phyloP scores from a whole-genome alignment of 768 basidiomycete genomes.

The Omphalotus guepiniiformis region DNA sequence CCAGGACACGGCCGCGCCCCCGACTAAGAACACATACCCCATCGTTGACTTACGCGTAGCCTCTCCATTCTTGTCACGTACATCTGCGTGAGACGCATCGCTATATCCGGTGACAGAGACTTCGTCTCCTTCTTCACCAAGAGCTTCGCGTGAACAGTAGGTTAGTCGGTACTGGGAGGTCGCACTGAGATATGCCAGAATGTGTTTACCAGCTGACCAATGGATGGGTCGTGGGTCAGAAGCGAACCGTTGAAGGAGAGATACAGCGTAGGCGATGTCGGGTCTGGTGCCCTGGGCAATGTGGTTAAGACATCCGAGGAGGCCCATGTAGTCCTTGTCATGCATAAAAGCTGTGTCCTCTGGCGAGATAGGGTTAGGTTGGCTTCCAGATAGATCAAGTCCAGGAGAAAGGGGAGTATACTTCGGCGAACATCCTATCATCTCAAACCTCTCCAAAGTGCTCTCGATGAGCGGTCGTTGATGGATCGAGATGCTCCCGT shows the following conservation, averaged over 20 bases:
- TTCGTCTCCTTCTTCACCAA: neutral
- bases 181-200: neutral
- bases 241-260: neutral
- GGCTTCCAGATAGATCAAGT: neutral
- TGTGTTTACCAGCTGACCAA: neutral
- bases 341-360: neutral
- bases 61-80: constrained; percentile 17
- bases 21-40: constrained; percentile 18
- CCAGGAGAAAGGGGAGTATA: neutral
- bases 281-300: neutral
- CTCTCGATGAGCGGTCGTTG: neutral
- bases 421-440: neutral
- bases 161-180: neutral
- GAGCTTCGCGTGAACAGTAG: neutral
- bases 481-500: neutral
- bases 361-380: neutral
- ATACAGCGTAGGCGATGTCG: no score
- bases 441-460: neutral
- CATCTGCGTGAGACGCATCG: no score
- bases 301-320: neutral
- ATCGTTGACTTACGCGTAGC: constrained; percentile 17
- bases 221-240: neutral
- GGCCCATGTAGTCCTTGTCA: neutral
- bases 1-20: constrained; percentile 19
- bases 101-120: neutral